These are phyloP conservation scores for Schizopora paradoxa DNA, from an alignment of 1,284 basidiomycete genomes.

Conservation along the genomic window DNA sequence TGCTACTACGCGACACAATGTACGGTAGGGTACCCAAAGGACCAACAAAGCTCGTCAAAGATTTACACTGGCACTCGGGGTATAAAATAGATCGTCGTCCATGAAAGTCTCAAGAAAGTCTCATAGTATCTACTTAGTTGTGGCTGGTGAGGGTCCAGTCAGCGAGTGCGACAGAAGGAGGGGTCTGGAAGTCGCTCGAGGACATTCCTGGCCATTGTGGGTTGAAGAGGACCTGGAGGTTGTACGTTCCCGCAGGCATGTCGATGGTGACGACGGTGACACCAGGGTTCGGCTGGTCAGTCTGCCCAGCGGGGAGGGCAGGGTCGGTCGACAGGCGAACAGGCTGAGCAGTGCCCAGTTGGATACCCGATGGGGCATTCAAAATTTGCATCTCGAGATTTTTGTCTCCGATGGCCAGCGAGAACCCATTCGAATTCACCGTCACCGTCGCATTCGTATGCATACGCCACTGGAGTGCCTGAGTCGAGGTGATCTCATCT, in stretches of 20 bases:
- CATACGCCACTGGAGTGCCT: constrained; percentile 82
- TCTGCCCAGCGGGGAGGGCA: constrained; percentile 44
- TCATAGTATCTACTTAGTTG: constrained; percentile 30
- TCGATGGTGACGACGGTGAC: constrained; percentile 79
- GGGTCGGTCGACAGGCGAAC: constrained; percentile 59
- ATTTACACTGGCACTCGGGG: too few species aligned
- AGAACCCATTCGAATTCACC: constrained; percentile 53
- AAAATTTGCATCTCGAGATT: constrained; percentile 47
- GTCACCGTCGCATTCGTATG: constrained; percentile 83
- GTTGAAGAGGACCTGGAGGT: constrained; percentile 76
- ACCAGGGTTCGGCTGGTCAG: constrained; percentile 73
- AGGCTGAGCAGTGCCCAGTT: constrained; percentile 44
- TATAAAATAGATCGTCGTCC: too few species aligned
- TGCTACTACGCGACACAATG: too few species aligned
- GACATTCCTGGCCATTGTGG: constrained; percentile 74
- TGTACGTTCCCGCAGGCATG: constrained; percentile 67
- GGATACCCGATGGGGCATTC: constrained; percentile 55
- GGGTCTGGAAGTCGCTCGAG: constrained; percentile 58
- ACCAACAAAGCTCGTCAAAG: too few species aligned
- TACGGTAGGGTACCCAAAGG: too few species aligned
- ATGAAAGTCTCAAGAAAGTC: constrained; percentile 9
- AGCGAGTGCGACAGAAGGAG: constrained; percentile 57
- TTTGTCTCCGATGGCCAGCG: constrained; percentile 43
- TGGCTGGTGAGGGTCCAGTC: constrained; percentile 74
- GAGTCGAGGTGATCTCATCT: constrained; percentile 70